Percentiles rank a stretch among this genome's conserved stretches.
Conservation (phyloP, 129 eudicot genomes). For the Silybum marianum region DNA sequence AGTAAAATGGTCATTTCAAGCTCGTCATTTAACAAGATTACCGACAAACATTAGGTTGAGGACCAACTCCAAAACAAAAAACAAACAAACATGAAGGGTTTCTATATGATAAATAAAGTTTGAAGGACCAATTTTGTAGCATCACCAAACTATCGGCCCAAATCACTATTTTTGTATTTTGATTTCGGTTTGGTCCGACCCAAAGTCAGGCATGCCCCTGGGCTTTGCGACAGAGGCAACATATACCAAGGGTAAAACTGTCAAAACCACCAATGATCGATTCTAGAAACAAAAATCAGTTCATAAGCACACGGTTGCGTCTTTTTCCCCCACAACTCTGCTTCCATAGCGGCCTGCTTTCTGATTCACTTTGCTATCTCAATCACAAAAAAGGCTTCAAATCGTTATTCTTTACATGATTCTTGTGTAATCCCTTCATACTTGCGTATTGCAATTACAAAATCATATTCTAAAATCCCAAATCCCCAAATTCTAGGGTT, state of each 20-base stretch:
- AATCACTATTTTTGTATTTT: not conserved
- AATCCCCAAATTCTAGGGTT: conserved; percentile 27
- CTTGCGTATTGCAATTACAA: not conserved
- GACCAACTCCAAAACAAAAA: not conserved
- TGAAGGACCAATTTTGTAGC: not conserved
- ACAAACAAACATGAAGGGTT: not conserved
- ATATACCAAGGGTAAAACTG: not conserved
- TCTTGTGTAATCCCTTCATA: not conserved
- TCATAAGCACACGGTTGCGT: conserved; percentile 2
- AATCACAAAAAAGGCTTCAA: not conserved
- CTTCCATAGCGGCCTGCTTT: conserved; percentile 6
- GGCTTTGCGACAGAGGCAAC: not conserved
- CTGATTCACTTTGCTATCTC: conserved; percentile 10
- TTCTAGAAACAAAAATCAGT: not conserved
- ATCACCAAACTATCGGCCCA: not conserved
- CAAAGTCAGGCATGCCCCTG: not conserved
- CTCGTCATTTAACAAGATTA: not conserved
- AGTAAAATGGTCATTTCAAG: not conserved
- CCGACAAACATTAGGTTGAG: not conserved
- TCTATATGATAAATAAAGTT: not conserved
- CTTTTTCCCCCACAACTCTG: not conserved
- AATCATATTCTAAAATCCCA: not conserved
- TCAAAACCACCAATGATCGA: not conserved
- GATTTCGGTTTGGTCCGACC: not conserved
- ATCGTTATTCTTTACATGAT: not conserved